Conservation (phyloP, 2,329 filamentous ascomycete species). For the Microascus cirrosus region DNA sequence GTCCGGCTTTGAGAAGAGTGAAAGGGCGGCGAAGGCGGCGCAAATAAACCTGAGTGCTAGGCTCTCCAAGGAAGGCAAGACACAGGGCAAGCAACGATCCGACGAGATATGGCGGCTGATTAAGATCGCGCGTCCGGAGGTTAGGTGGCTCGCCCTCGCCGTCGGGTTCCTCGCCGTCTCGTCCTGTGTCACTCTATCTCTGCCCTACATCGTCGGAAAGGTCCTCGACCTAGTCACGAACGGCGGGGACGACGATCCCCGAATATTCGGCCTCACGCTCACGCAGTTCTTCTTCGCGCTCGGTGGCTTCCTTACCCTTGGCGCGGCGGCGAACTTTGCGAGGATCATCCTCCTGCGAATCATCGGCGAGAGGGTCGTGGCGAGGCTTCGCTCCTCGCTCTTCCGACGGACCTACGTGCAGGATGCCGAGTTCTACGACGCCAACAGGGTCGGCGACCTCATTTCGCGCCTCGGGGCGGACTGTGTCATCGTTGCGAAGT, state of each 20-base stretch:
- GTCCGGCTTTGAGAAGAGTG: constrained; percentile 50
- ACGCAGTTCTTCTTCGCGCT: constrained; percentile 82
- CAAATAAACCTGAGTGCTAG: constrained; percentile 84
- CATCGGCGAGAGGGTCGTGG: constrained; percentile 89
- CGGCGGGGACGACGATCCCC: constrained; percentile 49
- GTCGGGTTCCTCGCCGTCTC: constrained; percentile 81
- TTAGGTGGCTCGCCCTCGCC: constrained; percentile 64
- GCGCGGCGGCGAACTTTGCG: constrained; percentile 85
- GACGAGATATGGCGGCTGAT: constrained; percentile 78
- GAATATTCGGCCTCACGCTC: constrained; percentile 74
- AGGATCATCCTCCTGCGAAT: constrained; percentile 88
- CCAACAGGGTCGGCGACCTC: constrained; percentile 89
- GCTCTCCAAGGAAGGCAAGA: constrained; percentile 70
- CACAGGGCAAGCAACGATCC: constrained; percentile 46
- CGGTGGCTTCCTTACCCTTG: constrained; percentile 64
- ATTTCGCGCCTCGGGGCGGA: constrained; percentile 94
- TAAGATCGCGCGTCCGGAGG: constrained; percentile 79
- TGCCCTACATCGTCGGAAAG: constrained; percentile 92
- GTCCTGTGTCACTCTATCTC: constrained; percentile 87
- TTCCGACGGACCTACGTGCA: constrained; percentile 92
- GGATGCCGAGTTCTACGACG: constrained; percentile 97
- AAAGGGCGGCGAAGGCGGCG: constrained; percentile 75
- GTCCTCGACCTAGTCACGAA: constrained; percentile 88
- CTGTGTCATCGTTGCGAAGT: constrained; percentile 96
- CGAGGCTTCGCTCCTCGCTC: constrained; percentile 76